Percentiles rank a stretch among this genome's conserved stretches.
Conservation (phyloP, 1,139 yeast species). For the Pichia cactophila region DNA sequence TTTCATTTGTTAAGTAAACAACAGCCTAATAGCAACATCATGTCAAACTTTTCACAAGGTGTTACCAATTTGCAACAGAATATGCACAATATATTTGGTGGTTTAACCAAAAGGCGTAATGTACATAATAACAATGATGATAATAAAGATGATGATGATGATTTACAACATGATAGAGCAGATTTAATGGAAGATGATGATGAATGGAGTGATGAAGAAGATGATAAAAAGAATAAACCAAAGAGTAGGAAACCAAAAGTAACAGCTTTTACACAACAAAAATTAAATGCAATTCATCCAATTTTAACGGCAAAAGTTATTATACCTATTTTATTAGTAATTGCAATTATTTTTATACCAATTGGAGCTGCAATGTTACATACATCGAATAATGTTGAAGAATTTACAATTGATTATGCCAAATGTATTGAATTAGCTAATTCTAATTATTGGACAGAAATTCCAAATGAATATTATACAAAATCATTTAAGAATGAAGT, state of each 20-base stretch:
- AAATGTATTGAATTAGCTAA: conserved; percentile 62
- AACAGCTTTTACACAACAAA: conserved; percentile 62
- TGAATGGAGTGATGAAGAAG: conserved; percentile 26
- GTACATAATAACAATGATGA: neutral
- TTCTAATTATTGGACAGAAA: conserved; percentile 42
- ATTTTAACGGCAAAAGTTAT: conserved; percentile 88
- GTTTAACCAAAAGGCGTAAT: conserved; percentile 9
- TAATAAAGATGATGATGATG: conserved; percentile 3
- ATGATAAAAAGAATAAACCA: conserved; percentile 31
- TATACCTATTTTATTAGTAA: conserved; percentile 64
- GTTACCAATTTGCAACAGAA: conserved; percentile 13
- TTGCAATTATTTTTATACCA: conserved; percentile 83
- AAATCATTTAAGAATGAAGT: conserved; percentile 41
- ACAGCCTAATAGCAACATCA: no score
- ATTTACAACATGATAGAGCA: conserved; percentile 11
- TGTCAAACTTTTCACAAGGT: conserved; percentile 7
- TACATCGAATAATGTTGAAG: conserved; percentile 72
- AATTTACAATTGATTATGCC: conserved; percentile 72
- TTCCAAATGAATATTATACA: conserved; percentile 52
- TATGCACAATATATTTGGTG: conserved; percentile 16
- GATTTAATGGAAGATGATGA: conserved; percentile 27
- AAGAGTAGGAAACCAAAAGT: conserved; percentile 48
- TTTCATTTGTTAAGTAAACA: no score
- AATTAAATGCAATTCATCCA: conserved; percentile 55
- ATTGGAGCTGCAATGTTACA: conserved; percentile 87